Conservation (phyloP, 345 rosid genomes). For the Ceriops tagal region DNA sequence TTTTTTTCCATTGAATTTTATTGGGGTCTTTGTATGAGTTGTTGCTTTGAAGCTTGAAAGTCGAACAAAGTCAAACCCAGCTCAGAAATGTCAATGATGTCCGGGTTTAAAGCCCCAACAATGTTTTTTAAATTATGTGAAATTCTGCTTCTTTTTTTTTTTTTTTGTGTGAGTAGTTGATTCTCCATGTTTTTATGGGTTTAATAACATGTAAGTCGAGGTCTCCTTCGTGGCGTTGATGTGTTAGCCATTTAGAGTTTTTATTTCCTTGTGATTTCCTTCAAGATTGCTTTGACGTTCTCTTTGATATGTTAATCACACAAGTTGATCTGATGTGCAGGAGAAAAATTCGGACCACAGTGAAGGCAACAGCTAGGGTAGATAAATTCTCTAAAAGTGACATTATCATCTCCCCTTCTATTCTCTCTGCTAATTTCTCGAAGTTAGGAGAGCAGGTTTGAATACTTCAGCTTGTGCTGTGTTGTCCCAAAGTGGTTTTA, state of each 20-base stretch:
- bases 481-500: neutral
- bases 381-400: constrained; percentile 92
- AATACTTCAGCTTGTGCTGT: constrained; percentile 8
- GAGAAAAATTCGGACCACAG: constrained; percentile 50
- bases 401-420: constrained; percentile 88
- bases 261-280: neutral
- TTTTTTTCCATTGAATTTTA: constrained; percentile 5
- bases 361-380: constrained; percentile 82
- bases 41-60: too few relatives aligned
- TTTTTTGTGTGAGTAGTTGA: neutral
- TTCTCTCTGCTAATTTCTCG: constrained; percentile 88
- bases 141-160: neutral
- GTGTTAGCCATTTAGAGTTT: neutral
- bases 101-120: too few relatives aligned
- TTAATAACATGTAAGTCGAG: neutral
- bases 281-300: too few relatives aligned
- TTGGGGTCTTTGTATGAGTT: constrained; percentile 5
- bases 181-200: constrained; percentile 1
- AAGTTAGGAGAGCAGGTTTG: constrained; percentile 89
- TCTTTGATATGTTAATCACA: neutral
- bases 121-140: neutral
- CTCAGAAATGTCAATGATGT: too few relatives aligned
- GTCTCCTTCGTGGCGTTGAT: neutral
- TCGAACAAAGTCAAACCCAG: too few relatives aligned
- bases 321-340: constrained; percentile 16